A percentile compares a stretch with the other conserved stretches of the same genome.
These are phyloP conservation scores for Acorus gramineus DNA, from an alignment of 106 monocot genomes.

Conservation along the genomic window DNA sequence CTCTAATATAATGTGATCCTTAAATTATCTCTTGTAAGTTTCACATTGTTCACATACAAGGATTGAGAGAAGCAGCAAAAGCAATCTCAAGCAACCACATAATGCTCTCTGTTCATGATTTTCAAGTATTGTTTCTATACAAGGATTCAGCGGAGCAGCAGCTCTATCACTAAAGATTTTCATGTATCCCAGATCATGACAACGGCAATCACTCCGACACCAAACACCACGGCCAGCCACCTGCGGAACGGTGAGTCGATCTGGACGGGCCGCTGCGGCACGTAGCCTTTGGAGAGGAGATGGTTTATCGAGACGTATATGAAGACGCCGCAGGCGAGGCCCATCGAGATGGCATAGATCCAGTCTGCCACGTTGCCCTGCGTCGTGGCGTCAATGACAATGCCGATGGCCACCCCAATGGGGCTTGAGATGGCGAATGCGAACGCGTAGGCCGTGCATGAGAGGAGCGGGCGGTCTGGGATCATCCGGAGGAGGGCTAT, in stretches of 20 bases:
- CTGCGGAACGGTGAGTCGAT: conserved; percentile 16
- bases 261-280: conserved; percentile 13
- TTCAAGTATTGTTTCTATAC: no score
- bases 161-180: background rate
- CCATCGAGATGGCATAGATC: conserved; percentile 84
- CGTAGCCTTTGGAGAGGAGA: conserved; percentile 61
- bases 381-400: conserved; percentile 64
- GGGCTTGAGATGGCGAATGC: conserved; percentile 77
- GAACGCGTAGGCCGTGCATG: conserved; percentile 45
- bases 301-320: conserved; percentile 74
- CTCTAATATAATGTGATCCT: no score
- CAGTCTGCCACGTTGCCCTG: conserved; percentile 69
- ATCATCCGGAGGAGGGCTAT: conserved; percentile 70
- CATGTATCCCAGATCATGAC: conserved; percentile 89
- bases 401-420: conserved; percentile 66
- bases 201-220: conserved; percentile 64
- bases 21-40: no score
- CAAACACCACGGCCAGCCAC: conserved; percentile 47
- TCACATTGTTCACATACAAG: no score
- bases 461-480: conserved; percentile 54
- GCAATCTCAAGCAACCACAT: no score
- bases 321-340: conserved; percentile 67
- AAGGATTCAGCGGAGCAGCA: no score
- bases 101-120: no score
- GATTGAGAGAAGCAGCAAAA: no score